These are phyloP conservation scores for Apiotrichum laibachii DNA, from an alignment of 1,284 basidiomycete genomes.

Conservation along the genomic window DNA sequence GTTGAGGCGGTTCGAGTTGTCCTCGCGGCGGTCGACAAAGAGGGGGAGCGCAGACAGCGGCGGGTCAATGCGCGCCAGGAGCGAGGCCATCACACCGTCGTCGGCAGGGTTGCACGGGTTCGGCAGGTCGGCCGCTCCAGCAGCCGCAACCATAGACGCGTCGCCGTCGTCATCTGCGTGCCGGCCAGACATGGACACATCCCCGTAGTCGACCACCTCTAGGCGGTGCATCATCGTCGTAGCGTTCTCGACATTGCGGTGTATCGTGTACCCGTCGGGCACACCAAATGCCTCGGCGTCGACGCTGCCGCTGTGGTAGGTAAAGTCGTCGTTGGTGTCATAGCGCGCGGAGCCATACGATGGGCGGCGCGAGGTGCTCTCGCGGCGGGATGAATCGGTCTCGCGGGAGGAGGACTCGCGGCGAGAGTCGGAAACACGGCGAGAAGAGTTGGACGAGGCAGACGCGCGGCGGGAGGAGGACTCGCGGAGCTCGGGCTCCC, in stretches of 20 bases:
- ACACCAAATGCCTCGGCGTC: constrained; percentile 37
- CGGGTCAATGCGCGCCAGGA: constrained; percentile 66
- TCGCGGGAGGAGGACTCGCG: not conserved
- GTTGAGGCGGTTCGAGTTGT: constrained; percentile 62
- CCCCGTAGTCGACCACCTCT: constrained; percentile 8
- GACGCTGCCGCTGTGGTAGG: constrained; percentile 15
- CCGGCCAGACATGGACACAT: not conserved
- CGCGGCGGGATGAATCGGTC: not conserved
- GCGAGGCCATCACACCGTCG: constrained; percentile 60
- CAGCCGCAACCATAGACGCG: not conserved
- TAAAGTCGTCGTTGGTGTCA: not conserved
- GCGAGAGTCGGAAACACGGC: not conserved
- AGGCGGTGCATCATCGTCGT: constrained; percentile 6
- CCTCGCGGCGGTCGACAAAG: constrained; percentile 62
- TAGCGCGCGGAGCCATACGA: constrained; percentile 8
- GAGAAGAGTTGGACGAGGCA: not conserved
- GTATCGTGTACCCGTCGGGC: constrained; percentile 51
- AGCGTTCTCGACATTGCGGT: constrained; percentile 13
- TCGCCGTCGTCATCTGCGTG: not conserved
- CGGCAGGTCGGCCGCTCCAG: constrained; percentile 42
- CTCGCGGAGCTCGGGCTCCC: not conserved
- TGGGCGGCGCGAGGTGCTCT: not conserved
- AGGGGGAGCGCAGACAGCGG: constrained; percentile 58
- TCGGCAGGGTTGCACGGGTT: constrained; percentile 91
- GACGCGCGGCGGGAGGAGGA: not conserved